Evolutionary conservation across 2,329 filamentous ascomycete genomes (phyloP).

Genomic region (Claviceps spartinae): DNA sequence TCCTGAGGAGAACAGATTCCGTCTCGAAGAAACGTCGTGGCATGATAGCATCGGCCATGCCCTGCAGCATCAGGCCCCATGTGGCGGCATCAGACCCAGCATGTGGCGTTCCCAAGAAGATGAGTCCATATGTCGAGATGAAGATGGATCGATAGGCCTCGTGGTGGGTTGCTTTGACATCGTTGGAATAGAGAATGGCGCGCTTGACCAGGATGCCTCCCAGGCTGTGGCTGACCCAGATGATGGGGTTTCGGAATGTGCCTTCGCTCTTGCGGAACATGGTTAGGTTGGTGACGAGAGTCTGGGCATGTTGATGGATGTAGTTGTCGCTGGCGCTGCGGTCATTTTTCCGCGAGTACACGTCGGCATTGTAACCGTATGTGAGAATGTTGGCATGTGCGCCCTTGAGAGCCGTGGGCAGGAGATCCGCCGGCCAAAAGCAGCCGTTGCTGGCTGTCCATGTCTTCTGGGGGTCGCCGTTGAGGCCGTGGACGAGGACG

Average conservation of each 20-base stretch:
- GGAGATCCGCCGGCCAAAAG: constrained; percentile 58
- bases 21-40: constrained; percentile 54
- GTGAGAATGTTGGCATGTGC: constrained; percentile 51
- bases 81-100: constrained; percentile 53
- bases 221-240: constrained; percentile 63
- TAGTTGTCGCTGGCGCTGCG: constrained; percentile 50
- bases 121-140: constrained; percentile 60
- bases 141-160: constrained; percentile 56
- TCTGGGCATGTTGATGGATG: constrained; percentile 59
- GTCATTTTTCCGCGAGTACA: constrained; percentile 33
- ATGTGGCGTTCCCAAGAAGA: constrained; percentile 69
- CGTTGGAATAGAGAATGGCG: constrained; percentile 53
- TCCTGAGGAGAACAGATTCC: constrained; percentile 53
- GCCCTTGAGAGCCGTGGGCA: constrained; percentile 44
- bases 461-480: constrained; percentile 50
- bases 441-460: constrained; percentile 44
- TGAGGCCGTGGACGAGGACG: constrained; percentile 57
- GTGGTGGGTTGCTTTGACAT: constrained; percentile 42
- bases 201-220: constrained; percentile 62
- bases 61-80: constrained; percentile 55
- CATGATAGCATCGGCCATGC: constrained; percentile 50
- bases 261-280: constrained; percentile 47
- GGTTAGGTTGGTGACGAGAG: constrained; percentile 47
- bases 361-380: constrained; percentile 63
- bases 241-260: constrained; percentile 50